Evolutionary conservation across 192 early-diverging fungal species (phyloP), one percentile per base, ranked within the genome.

Genomic region (Coemansia sp.): DNA sequence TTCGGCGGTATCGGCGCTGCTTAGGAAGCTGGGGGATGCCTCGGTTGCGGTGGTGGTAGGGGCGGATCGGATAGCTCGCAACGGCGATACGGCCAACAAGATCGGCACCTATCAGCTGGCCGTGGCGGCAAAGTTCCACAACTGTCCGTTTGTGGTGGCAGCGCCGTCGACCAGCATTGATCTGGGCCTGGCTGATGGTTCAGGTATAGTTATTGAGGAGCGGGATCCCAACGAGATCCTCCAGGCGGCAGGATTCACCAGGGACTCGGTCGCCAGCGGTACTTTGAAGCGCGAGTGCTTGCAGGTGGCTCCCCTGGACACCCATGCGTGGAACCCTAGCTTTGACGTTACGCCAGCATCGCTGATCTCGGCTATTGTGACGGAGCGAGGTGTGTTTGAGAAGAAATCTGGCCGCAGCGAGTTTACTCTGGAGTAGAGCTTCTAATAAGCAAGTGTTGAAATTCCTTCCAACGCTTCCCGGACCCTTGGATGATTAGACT

Each of bases 71-170:
- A 91, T 99, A 2, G 90, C 94, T 6, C 81, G 82, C 7, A 99
- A 97, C 59, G 96, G 96, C 33, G 96, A 99, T 53, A 97, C 94
- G 0, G 93, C 94, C 22, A 97, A 97, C 74, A 99, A 96, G 64
- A 97, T 99, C 47, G 96, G 96, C 11, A 99, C 94, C 5, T 99
- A 97, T 48, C 96, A 99, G 58, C 67, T 99, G 37, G 94, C 96
- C 17, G 92, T 99, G 49, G 75, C 87, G 7, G 96, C 96, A 8
- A 77, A 75, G 34, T 80, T 83, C 64, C 92, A 97, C 59, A 76
- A 76, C 13, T 78, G 92, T 5, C 79, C 77, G 16, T 97, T 99
- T 54, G 87, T 99, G 39, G 96, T 99, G 1, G 94, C 96, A n/a
- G 96, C 96, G 0, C 96, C 96, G 5, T 77, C 81, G 0, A 95